Evolutionary conservation across 164 flowering plant genomes (phyloP).

Genomic region (Piper betle): DNA sequence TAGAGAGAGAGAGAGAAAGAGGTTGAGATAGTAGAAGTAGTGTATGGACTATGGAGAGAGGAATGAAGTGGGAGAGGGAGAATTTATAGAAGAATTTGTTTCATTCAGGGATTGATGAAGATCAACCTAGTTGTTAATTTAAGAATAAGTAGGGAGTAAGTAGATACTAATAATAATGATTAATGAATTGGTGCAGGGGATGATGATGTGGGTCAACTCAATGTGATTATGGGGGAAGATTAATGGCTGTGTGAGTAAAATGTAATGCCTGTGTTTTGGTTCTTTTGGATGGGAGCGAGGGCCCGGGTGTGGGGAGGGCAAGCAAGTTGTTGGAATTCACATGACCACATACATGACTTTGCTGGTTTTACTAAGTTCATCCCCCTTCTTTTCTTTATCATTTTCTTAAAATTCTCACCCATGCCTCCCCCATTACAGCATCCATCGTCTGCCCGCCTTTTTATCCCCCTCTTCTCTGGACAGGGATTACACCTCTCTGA

Average conservation of each 20-base stretch:
- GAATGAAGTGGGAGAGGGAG: constrained; percentile 3
- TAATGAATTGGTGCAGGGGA: too few relatives aligned
- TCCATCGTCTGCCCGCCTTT: neutral
- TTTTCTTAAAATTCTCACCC: constrained; percentile 6
- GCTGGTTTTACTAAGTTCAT: constrained; percentile 30
- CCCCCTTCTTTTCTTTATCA: constrained; percentile 34
- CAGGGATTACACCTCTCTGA: too few relatives aligned
- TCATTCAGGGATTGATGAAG: too few relatives aligned
- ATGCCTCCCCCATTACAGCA: neutral
- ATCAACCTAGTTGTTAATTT: too few relatives aligned
- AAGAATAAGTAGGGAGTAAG: too few relatives aligned
- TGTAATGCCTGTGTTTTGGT: neutral
- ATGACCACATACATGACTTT: constrained; percentile 41
- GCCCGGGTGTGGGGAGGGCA: constrained; percentile 7
- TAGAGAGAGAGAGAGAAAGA: neutral
- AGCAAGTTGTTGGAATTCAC: constrained; percentile 71
- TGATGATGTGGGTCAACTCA: constrained; percentile 28
- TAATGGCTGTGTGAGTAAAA: constrained; percentile 19
- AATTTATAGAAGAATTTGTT: too few relatives aligned
- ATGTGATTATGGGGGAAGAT: constrained; percentile 32
- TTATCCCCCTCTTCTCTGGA: too few relatives aligned
- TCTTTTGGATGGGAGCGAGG: constrained; percentile 38
- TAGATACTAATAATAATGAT: too few relatives aligned
- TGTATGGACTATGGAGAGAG: neutral
- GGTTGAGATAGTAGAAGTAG: too few relatives aligned